phyloP scores from a whole-genome alignment of 768 basidiomycete genomes.

The Phlebiopsis flavidoalba region DNA sequence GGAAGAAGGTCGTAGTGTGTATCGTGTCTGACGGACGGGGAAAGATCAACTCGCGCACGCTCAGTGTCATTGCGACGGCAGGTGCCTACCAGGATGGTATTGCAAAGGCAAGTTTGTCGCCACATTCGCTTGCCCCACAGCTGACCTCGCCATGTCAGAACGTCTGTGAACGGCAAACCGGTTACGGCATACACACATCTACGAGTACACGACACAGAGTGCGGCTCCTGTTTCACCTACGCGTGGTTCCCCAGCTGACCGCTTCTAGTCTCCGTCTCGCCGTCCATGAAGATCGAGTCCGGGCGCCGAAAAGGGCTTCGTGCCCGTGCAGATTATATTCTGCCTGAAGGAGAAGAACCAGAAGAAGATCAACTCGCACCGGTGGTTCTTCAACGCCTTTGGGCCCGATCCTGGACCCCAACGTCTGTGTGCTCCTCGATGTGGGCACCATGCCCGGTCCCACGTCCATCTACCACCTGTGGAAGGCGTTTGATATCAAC shows the following conservation, averaged over 20 bases:
- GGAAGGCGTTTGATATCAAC: conserved; percentile 94
- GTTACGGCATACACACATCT: conserved; percentile 89
- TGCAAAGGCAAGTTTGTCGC: conserved; percentile 55
- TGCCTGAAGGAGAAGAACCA: conserved; percentile 91
- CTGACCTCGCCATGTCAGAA: conserved; percentile 34
- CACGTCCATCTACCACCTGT: conserved; percentile 85
- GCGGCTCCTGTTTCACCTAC: conserved; percentile 19
- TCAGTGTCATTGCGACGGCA: conserved; percentile 88
- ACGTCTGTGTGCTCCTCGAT: conserved; percentile 89
- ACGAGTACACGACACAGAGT: conserved; percentile 94
- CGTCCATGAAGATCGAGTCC: conserved; percentile 77
- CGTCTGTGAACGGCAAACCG: conserved; percentile 71
- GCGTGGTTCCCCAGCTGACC: conserved; percentile 3
- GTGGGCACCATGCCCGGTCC: conserved; percentile 85
- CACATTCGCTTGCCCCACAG: neutral
- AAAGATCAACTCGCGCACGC: conserved; percentile 80
- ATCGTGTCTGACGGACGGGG: conserved; percentile 83
- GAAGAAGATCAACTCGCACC: conserved; percentile 93
- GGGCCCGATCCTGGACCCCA: conserved; percentile 75
- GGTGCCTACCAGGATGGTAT: conserved; percentile 94
- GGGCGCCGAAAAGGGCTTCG: conserved; percentile 71
- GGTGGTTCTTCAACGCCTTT: conserved; percentile 95
- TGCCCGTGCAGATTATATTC: conserved; percentile 91
- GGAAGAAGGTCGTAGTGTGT: conserved; percentile 97
- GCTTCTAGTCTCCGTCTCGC: conserved; percentile 67